Base-by-base conservation (phyloP, 202 grass and related monocot species). In the Carex sylvatica region DNA sequence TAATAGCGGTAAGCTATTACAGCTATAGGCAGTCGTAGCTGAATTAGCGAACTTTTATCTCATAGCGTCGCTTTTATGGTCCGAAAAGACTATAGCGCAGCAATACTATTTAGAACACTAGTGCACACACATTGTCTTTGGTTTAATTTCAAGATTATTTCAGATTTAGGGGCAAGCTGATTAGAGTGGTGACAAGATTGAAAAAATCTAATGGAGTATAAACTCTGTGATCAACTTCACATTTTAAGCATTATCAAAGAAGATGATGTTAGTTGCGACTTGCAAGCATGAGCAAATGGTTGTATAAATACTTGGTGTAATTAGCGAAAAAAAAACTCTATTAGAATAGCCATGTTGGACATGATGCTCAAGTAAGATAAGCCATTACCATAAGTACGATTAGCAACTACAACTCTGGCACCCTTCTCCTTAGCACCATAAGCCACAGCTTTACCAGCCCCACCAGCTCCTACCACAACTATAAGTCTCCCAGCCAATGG, bases 341-440 rank as follows among this genome's bases (percentile, higher is more conserved):
- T 59, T 70, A 72, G 16, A 47, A 61, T 11, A 90, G 49, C 78
- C 16, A 38, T 15, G 33, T 31, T 85, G 68, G 3, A 15, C 28
- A 59, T 46, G 47, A 55, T 38, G 71, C 77, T 87, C 33, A 87
- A 72, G 47, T 49, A 81, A 81, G 84, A 31, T 28, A 69, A 79
- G 61, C 31, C 47, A 67, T 91, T 98, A 98, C 95, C 92, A 81
- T 87, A 95, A 55, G 95, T 98, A 78, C 95, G 95, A 79, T 98
- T 98, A 84, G 95, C 92, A 71, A 98, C 83, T 14, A 95, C 89
- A 79, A 98, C 89, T 84, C 87, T 95, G 36, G 95, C 95, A 84
- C 95, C 95, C 83, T 98, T 98, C 84, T 88, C 91, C 77, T 90
- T 95, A 38, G 95, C 95, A 54, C 95, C 92, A 86, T 93, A 98